A percentile compares a stretch with the other conserved stretches of the same genome.
Conservation (phyloP, 2,329 filamentous ascomycete species). For the Stagonosporopsis chrysanthemi region DNA sequence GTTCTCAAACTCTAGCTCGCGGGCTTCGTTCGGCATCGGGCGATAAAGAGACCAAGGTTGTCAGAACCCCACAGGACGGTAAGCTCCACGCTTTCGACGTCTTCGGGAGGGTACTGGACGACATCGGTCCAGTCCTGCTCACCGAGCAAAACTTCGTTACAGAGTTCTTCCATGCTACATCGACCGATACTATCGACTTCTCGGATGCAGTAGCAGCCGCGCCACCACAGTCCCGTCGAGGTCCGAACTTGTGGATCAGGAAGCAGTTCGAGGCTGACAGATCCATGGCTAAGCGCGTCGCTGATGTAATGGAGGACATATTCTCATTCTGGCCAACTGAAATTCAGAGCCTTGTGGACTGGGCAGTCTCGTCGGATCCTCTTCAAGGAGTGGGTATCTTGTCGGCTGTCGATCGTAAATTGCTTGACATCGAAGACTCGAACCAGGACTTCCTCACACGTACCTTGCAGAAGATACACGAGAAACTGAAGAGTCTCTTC, state of each 20-base stretch:
- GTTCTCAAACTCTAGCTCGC: constrained; percentile 85
- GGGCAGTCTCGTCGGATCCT: constrained; percentile 80
- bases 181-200: constrained; percentile 81
- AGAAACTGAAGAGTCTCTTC: constrained; percentile 77
- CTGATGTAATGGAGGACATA: constrained; percentile 87
- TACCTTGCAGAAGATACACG: constrained; percentile 79
- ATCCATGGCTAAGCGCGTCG: constrained; percentile 81
- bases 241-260: constrained; percentile 75
- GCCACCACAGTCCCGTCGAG: constrained; percentile 71
- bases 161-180: constrained; percentile 97
- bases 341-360: constrained; percentile 80
- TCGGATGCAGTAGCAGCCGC: constrained; percentile 75
- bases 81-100: constrained; percentile 79
- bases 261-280: constrained; percentile 89
- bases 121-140: constrained; percentile 81
- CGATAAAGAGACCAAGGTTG: constrained; percentile 64
- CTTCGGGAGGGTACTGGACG: constrained; percentile 80
- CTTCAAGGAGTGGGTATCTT: constrained; percentile 91
- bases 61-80: constrained; percentile 66
- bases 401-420: constrained; percentile 78
- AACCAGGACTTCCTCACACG: constrained; percentile 91
- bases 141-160: constrained; percentile 97
- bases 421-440: constrained; percentile 81
- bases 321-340: constrained; percentile 84
- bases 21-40: constrained; percentile 72